These are phyloP conservation scores for Casuarina glauca DNA, from an alignment of 306 rosid genomes.

Conservation along the genomic window DNA sequence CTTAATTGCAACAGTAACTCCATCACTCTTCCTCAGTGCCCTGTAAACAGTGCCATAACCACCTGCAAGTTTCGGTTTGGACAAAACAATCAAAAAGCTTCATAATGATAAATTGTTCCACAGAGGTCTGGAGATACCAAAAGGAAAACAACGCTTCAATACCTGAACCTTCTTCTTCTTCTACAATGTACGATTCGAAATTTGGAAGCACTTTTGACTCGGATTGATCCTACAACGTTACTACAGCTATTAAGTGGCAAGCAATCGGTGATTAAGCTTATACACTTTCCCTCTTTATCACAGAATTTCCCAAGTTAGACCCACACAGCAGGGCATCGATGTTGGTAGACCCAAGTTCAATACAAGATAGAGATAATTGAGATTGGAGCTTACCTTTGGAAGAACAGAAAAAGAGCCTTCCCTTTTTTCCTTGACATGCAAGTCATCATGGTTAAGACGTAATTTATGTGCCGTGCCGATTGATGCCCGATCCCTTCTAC, in stretches of 20 bases:
- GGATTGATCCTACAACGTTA: constrained; percentile 42
- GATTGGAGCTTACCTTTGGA: constrained; percentile 30
- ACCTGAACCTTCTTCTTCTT: constrained; percentile 89
- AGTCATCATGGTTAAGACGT: constrained; percentile 22
- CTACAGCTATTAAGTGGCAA: background rate
- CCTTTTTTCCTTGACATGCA: constrained; percentile 27
- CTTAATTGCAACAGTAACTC: constrained; percentile 62
- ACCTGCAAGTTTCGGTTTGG: constrained; percentile 38
- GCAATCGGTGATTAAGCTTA: background rate
- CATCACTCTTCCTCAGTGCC: constrained; percentile 52
- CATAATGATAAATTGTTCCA: background rate
- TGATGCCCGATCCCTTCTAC: constrained; percentile 16
- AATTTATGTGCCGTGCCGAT: constrained; percentile 19
- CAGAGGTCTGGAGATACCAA: background rate
- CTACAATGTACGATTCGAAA: constrained; percentile 48
- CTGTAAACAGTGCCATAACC: constrained; percentile 85
- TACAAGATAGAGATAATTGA: background rate
- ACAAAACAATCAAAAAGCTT: constrained; percentile 6
- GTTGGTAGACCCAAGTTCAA: background rate
- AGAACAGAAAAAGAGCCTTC: constrained; percentile 5
- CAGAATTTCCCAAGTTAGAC: background rate
- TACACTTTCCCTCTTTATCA: background rate
- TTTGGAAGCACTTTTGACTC: constrained; percentile 54
- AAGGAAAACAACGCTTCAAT: constrained; percentile 10
- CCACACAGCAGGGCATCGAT: constrained; percentile 10